Evolutionary conservation across 306 rosid species (phyloP), one percentile per base, ranked within the genome.

Genomic region (Fragaria iinumae): DNA sequence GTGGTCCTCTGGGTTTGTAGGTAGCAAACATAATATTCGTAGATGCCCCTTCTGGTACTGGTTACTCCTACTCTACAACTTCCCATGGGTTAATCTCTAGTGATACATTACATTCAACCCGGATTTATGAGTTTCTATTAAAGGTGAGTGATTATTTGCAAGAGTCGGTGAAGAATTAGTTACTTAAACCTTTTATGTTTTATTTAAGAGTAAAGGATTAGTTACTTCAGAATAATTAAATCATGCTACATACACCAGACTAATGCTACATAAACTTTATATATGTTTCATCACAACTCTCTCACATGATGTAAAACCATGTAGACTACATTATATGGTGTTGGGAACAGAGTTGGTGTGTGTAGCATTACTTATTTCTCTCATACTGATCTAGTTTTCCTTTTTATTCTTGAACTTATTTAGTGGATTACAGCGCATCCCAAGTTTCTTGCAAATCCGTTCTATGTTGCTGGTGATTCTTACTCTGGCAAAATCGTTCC

Each of bases 1-100:
- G 20, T 32, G 25, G 5, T 59, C 5, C 29, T 21, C 8, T 60
- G 36, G 1, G 47, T 48, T 71, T 63, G 27, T 63, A 81, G 84
- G 45, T 76, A 16, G 80, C 84, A 11, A 81, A 76, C 74, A 10
- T 81, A 43, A 81, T 81, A 71, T 76, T 76, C 36, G 2, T 81
- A 44, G 84, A 81, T 41, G 74, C 81, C 13, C 85, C 85, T 43
- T 78, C 71, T 27, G 81, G 81, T 3, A 77, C 85, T 43, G 85
- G 85, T 34, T 81, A 72, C 77, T 81, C 85, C 8, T 81, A 81
- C 74, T 52, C 85, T n/a, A 11, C 32, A 34, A 76, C 47, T 38
- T 10, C 20, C 1, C 75, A 56, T 32, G 81, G 81, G 14, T 81
- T 55, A 38, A 52, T 63, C 56, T 65, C 29, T 25, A 72, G 38